Evolutionary conservation across 495 filamentous ascomycete species (phyloP), one percentile per base, ranked within the genome.

Genomic region (Trypethelium eluteriae): DNA sequence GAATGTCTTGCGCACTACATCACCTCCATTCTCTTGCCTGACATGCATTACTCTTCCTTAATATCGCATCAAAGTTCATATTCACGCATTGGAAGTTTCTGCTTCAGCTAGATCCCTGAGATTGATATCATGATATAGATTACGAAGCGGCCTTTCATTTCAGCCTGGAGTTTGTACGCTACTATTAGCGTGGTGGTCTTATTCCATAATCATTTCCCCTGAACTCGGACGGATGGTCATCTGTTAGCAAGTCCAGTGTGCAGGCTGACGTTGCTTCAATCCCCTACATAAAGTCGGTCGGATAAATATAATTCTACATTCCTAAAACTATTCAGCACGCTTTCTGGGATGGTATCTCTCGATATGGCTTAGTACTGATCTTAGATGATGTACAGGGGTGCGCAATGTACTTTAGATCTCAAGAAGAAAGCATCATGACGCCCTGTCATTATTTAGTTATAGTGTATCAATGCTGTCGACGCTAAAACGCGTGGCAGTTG

Each of bases 371-470:
- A 59, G 53, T 32, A 53, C 6, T 34, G 32, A 59, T 59, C 53
- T 59, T 59, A 32, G 34, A 59, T 6, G 53, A 36, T 36, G 5
- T 59, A 18, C 36, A 36, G 53, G 53, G 36, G 18, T 18, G 32
- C 5, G 53, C 5, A 59, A 59, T 59, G 53, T 59, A 59, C 34
- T 14, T 18, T 59, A 35, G 53, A 59, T 59, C 53, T 59, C 53
- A 59, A 59, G 53, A 32, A 53, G 5, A 53, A 59, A 32, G 25
- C 53, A 59, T 34, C 32, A 32, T 36, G 32, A 59, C 18, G 49
- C 49, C 53, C 53, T 0, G 34, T 7, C 14, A 32, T 14, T 3
- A 59, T 59, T 36, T 59, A 9, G 3, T 11, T 9, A 36, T 10
- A 7, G 36, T 4, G 25, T 25, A 25, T 25, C 25, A 25, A 25